phyloP scores from a whole-genome alignment of 2,329 filamentous ascomycete genomes.

The Neonectria magnoliae region DNA sequence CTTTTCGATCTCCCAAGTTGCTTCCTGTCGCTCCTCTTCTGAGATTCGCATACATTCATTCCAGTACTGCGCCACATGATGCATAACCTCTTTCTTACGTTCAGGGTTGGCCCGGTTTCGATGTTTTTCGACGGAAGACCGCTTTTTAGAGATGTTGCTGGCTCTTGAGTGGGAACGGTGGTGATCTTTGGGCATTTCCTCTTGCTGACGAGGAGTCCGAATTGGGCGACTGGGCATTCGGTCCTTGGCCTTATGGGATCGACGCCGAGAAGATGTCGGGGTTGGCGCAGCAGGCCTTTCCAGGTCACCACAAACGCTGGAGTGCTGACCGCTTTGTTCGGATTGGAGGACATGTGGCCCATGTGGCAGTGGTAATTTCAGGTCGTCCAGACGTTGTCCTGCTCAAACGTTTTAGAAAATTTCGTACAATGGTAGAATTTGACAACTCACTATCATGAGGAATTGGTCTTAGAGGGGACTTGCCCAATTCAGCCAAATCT shows the following conservation, averaged over 20 bases:
- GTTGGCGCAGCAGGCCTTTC: constrained; percentile 42
- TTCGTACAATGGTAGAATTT: not conserved
- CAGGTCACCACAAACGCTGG: constrained; percentile 46
- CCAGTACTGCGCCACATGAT: constrained; percentile 46
- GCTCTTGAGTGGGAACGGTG: constrained; percentile 42
- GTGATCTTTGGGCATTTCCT: not conserved
- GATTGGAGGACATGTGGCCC: constrained; percentile 1
- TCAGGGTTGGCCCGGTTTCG: constrained; percentile 28
- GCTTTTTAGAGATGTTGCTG: constrained; percentile 49
- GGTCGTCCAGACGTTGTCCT: not conserved
- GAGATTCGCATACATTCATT: constrained; percentile 48
- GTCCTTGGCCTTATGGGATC: not conserved
- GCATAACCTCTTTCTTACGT: constrained; percentile 46
- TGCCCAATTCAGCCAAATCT: not conserved
- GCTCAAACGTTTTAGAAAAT: not conserved
- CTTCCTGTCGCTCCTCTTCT: constrained; percentile 43
- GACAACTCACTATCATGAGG: not conserved
- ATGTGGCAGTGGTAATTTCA: constrained; percentile 20
- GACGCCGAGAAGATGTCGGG: constrained; percentile 20
- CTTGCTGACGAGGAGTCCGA: constrained; percentile 4
- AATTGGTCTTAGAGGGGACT: not conserved
- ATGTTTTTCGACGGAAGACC: constrained; percentile 31
- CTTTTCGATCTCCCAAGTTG: constrained; percentile 38
- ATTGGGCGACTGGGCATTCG: constrained; percentile 17
- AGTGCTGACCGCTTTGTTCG: constrained; percentile 25